Percentiles rank a stretch among this genome's conserved stretches.
These are phyloP conservation scores for Bipolaris sorokiniana DNA, from an alignment of 2,329 filamentous ascomycete genomes.

Conservation along the genomic window DNA sequence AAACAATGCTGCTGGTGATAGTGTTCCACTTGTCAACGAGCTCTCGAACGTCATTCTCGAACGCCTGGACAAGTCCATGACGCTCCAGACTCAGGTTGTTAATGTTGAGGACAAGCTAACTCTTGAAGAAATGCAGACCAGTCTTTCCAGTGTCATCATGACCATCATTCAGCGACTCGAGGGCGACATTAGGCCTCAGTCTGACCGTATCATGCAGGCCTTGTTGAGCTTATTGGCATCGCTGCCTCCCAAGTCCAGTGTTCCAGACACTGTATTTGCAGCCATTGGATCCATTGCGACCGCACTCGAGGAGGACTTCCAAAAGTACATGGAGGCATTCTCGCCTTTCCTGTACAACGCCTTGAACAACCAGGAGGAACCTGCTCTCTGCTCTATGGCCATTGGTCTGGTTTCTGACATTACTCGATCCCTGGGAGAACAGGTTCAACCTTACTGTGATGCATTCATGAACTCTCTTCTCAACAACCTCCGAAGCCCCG, in stretches of 20 bases:
- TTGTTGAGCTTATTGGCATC: conserved; percentile 80
- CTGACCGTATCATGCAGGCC: conserved; percentile 91
- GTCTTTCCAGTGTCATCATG: conserved; percentile 87
- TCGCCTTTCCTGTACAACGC: conserved; percentile 91
- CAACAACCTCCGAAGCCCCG: conserved; percentile 85
- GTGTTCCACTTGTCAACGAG: conserved; percentile 77
- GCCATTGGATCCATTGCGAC: conserved; percentile 91
- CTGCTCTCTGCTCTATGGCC: conserved; percentile 91
- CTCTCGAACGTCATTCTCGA: conserved; percentile 89
- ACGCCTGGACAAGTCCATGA: conserved; percentile 86
- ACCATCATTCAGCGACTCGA: conserved; percentile 91
- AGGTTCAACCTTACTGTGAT: conserved; percentile 94
- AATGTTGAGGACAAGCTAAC: conserved; percentile 96
- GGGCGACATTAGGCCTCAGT: conserved; percentile 85
- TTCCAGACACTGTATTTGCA: conserved; percentile 92
- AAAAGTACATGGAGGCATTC: conserved; percentile 98
- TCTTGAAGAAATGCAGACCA: conserved; percentile 97
- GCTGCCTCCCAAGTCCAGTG: conserved; percentile 83
- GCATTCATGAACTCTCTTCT: conserved; percentile 98
- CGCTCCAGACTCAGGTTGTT: conserved; percentile 89
- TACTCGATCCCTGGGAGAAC: conserved; percentile 85
- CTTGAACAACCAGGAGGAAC: conserved; percentile 93
- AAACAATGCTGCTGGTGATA: conserved; percentile 86
- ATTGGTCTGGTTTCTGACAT: conserved; percentile 98
- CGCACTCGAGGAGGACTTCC: conserved; percentile 88